Base-by-base conservation (phyloP, 345 rosid genomes). In the Pelargonium nanum region DNA sequence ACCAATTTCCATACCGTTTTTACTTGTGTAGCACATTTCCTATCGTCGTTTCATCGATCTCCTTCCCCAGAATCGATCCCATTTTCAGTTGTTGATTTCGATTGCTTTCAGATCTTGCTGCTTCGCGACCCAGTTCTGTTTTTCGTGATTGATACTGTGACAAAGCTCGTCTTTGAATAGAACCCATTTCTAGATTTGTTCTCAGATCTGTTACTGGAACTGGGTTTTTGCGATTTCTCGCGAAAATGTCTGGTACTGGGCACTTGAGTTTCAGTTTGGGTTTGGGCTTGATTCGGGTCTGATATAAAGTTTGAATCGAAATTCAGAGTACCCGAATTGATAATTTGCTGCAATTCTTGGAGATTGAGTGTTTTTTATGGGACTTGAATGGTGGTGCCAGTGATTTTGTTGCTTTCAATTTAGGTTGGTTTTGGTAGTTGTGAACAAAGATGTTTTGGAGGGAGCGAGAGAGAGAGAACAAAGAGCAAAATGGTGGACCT, bases 381-480 rank as follows among this genome's bases (percentile, higher is more conserved):
- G 72, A 75, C 74, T 63, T 63, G 66, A 57, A 59, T 68, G 61
- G 55, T 55, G 8, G 55, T 55, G 8, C 9, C n/a, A 26, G 44
- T 23, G 17, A 40, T 50, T 53, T 55, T 61, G 53, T 26, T 8
- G 53, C 34, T 26, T 62, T 50, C 5, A 19, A 50, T 65, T 20
- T 50, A 53, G 44, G 59, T 51, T 58, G 50, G 34, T 51, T 44
- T 25, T 24, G 6, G 19, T 9, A 22, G 62, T 52, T 44, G 58
- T 53, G 26, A 61, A 22, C 23, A 63, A 73, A 56, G 13, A 92
- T 83, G 97, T 93, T 94, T 74, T 86, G 97, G 97, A 81, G 89
- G 79, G 91, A 82, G 69, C 96, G 92, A 50, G 95, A 86, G 72
- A 86, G 87, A 81, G 99, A 90, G 17, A 76, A 28, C 67, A 94